Evolutionary conservation across 352 stramenopile genomes (phyloP).

Genomic region (Pythium aristosporum): DNA sequence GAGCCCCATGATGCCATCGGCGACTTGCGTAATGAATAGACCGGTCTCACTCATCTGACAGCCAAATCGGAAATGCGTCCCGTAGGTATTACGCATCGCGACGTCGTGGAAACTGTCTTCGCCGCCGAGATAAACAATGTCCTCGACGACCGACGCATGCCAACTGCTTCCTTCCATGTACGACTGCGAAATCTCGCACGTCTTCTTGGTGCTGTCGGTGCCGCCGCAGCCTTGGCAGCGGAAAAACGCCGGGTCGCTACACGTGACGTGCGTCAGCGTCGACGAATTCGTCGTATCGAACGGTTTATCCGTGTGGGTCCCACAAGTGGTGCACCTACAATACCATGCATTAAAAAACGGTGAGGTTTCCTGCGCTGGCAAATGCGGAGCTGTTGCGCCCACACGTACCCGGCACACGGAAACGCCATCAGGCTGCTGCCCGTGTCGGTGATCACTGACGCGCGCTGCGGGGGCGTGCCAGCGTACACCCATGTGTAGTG

Average conservation of each 20-base stretch:
- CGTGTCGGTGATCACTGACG: slow-evolving; percentile 83
- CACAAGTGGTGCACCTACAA: slow-evolving; percentile 57
- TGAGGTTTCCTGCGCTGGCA: not conserved
- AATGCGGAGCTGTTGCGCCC: not conserved
- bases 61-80: slow-evolving; percentile 80
- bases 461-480: slow-evolving; percentile 73
- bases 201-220: slow-evolving; percentile 31
- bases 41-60: slow-evolving; percentile 74
- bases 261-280: slow-evolving; percentile 72
- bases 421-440: slow-evolving; percentile 80
- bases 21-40: slow-evolving; percentile 81
- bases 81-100: slow-evolving; percentile 54
- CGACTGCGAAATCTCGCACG: slow-evolving; percentile 69
- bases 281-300: slow-evolving; percentile 64
- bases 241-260: slow-evolving; percentile 48
- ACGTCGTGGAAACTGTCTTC: slow-evolving; percentile 48
- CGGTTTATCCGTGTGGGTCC: slow-evolving; percentile 69
- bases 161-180: slow-evolving; percentile 88
- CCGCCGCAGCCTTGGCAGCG: slow-evolving; percentile 51
- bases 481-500: slow-evolving; percentile 87
- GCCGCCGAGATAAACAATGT: slow-evolving; percentile 77
- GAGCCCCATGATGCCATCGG: slow-evolving; percentile 84
- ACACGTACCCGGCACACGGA: slow-evolving; percentile 65
- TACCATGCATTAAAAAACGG: not conserved
- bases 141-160: slow-evolving; percentile 76